Evolutionary conservation across 2,329 filamentous ascomycete species (phyloP).

Genomic region (Aspergillus latus): DNA sequence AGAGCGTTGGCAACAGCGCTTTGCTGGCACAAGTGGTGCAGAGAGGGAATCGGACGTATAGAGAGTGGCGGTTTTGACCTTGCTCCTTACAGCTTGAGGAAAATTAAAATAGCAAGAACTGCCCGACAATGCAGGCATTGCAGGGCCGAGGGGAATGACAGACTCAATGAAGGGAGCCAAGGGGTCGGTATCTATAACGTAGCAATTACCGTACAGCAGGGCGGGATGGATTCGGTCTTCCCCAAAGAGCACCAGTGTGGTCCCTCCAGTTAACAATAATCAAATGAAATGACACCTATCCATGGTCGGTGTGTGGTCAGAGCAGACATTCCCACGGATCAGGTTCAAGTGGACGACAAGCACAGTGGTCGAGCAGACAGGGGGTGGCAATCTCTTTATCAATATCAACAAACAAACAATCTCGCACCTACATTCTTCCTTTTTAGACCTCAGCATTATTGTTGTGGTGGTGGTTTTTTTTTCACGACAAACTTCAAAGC

Average conservation of each 20-base stretch:
- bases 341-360: conserved; percentile 1
- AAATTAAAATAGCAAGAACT: background rate
- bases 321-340: conserved; percentile 4
- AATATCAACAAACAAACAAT: background rate
- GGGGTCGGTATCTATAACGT: background rate
- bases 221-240: background rate
- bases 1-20: conserved; percentile 33
- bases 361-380: conserved; percentile 12
- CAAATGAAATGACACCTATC: background rate
- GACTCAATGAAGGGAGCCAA: background rate
- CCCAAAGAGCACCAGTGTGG: background rate
- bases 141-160: background rate
- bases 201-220: background rate
- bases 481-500: background rate
- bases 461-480: background rate
- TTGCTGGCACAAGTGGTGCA: conserved; percentile 36
- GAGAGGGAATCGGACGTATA: conserved; percentile 37
- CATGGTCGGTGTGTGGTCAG: conserved; percentile 8
- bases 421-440: background rate
- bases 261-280: conserved; percentile 5
- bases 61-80: conserved; percentile 37
- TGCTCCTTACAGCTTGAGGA: conserved; percentile 8
- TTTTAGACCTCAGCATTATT: background rate
- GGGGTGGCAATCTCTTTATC: conserved; percentile 14
- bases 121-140: background rate